A percentile compares a stretch with the other conserved stretches of the same genome.
phyloP scores from a whole-genome alignment of 768 basidiomycete species.

The Tylopilus felleus region DNA sequence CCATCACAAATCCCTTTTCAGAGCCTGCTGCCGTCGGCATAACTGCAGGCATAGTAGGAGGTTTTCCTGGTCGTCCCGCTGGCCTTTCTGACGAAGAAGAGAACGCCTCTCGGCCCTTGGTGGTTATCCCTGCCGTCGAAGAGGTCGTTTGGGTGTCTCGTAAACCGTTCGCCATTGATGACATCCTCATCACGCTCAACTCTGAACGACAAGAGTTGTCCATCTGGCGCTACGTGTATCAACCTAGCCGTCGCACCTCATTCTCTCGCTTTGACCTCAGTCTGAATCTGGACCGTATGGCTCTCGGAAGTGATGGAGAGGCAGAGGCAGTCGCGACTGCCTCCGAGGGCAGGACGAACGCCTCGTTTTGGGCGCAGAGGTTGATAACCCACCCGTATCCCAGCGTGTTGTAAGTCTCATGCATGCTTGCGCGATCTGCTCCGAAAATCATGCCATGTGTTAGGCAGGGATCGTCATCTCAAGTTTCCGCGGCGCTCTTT shows the following conservation, averaged over 20 bases:
- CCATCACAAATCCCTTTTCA: constrained; percentile 70
- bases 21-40: constrained; percentile 72
- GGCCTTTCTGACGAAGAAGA: constrained; percentile 55
- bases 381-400: constrained; percentile 49
- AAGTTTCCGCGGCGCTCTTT: constrained; percentile 56
- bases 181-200: constrained; percentile 59
- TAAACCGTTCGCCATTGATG: constrained; percentile 38
- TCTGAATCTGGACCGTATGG: constrained; percentile 66
- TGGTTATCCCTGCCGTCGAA: constrained; percentile 59
- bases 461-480: constrained; percentile 17
- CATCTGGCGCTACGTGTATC: constrained; percentile 72
- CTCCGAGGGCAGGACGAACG: constrained; percentile 62
- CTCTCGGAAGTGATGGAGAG: constrained; percentile 49
- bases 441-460: constrained; percentile 2
- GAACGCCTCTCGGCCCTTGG: constrained; percentile 46
- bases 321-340: constrained; percentile 38
- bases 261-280: constrained; percentile 53
- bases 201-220: constrained; percentile 50
- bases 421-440: not conserved
- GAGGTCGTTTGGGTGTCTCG: constrained; percentile 61
- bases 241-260: constrained; percentile 41
- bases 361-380: constrained; percentile 71
- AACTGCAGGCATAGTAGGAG: constrained; percentile 57
- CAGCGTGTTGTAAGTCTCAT: constrained; percentile 46
- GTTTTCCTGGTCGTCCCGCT: constrained; percentile 30